Evolutionary conservation across 768 basidiomycete species (phyloP), one percentile per base, ranked within the genome.

Genomic region (Amanita thiersii): DNA sequence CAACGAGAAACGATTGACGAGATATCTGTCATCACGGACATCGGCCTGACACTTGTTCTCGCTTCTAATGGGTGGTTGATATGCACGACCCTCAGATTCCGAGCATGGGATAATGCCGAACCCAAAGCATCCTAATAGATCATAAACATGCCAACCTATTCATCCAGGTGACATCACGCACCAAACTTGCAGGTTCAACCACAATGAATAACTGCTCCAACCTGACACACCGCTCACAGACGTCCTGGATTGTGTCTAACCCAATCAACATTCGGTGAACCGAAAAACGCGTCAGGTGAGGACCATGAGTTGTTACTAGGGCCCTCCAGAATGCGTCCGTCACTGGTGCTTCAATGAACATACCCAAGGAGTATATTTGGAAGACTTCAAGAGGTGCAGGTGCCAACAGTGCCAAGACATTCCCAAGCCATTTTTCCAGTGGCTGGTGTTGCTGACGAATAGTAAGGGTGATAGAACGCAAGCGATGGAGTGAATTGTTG

Each of bases 131-230:
- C 57, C 77, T 79, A 45, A 10, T n/a, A 21, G 19, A 5, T 11
- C 8, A 47, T 21, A 20, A 21, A 36, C 12, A 10, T 42, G 33
- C 45, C 18, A 18, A 29, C 10, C 15, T 10, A 6, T 14, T 26
- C 11, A 2, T 20, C 7, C 11, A 42, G 34, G 41, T n/a, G 20
- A 19, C 12, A 42, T 50, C 62, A 36, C n/a, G n/a, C 51, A 81
- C 81, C 49, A 81, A 43, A 15, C 64, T 59, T 7, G 50, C 52
- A 5, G 66, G 68, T 30, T 74, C 65, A 9, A 75, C 56, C 0
- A 76, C 74, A 10, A 87, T 56, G 50, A 84, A 87, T 4, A 89
- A 55, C 47, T 85, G 70, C 47, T 81, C 70, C 6, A 89, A 65
- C 5, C 53, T 57, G 0, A 58, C 43, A 44, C 84, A 86, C 12